phyloP scores from a whole-genome alignment of 2,329 filamentous ascomycete genomes.

The Furcasterigmium furcatum region DNA sequence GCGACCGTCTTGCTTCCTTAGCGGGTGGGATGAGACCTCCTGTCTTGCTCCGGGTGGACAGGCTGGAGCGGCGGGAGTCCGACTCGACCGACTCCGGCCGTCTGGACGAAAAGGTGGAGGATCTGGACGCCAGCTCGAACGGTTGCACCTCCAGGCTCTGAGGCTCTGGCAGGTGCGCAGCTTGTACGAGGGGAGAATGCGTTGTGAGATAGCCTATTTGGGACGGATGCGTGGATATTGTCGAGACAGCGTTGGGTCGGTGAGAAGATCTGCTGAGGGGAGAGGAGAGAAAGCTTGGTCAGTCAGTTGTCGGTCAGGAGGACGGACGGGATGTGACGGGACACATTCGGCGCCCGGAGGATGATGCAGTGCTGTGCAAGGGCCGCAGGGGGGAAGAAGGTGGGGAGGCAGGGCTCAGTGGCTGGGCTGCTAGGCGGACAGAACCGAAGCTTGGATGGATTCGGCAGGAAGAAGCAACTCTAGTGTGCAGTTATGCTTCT shows the following conservation, averaged over 20 bases:
- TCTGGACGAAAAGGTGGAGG: slow-evolving; percentile 29
- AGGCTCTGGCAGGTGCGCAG: slow-evolving; percentile 44
- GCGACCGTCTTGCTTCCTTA: slow-evolving; percentile 51
- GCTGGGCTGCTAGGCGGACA: no score
- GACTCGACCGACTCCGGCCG: slow-evolving; percentile 28
- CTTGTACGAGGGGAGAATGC: slow-evolving; percentile 65
- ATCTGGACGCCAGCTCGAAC: slow-evolving; percentile 22
- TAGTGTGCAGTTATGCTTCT: no score
- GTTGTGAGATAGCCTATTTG: slow-evolving; percentile 67
- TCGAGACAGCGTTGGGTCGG: slow-evolving; percentile 16
- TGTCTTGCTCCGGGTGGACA: slow-evolving; percentile 27
- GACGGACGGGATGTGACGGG: not conserved
- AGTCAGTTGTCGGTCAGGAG: not conserved
- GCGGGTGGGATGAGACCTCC: slow-evolving; percentile 34
- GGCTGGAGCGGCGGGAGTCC: slow-evolving; percentile 19
- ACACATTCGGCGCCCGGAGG: no score
- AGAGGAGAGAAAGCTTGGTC: not conserved
- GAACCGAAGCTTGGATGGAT: not conserved
- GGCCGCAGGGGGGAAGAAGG: not conserved
- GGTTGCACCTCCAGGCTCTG: slow-evolving; percentile 30
- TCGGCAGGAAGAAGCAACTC: no score
- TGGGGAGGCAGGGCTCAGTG: not conserved
- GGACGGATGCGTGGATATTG: slow-evolving; percentile 57
- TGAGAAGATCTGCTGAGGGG: slow-evolving; percentile 2
- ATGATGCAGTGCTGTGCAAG: not conserved